A percentile compares a stretch with the other conserved stretches of the same genome.
These are phyloP conservation scores for Monosporascus ibericus DNA, from an alignment of 2,329 filamentous ascomycete genomes.

Conservation along the genomic window DNA sequence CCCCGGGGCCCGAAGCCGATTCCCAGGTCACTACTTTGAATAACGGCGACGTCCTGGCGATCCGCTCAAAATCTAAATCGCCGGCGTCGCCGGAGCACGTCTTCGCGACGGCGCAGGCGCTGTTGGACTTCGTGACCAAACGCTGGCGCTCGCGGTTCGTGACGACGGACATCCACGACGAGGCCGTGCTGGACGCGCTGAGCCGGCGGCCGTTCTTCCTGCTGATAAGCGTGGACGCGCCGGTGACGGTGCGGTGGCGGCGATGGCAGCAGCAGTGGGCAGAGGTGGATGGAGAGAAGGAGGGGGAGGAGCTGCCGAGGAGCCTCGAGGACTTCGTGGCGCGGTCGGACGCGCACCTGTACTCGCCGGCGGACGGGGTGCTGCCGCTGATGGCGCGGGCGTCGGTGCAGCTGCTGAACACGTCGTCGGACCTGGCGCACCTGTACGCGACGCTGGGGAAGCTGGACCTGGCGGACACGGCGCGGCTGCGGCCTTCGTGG, in stretches of 20 bases:
- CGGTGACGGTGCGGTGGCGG: conserved; percentile 75
- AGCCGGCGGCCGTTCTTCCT: conserved; percentile 85
- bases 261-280: conserved; percentile 51
- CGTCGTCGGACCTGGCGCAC: conserved; percentile 62
- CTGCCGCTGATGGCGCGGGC: conserved; percentile 75
- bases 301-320: conserved; percentile 12
- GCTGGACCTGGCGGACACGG: conserved; percentile 70
- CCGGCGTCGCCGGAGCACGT: conserved; percentile 1
- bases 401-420: conserved; percentile 81
- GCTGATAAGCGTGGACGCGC: conserved; percentile 85
- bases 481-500: conserved; percentile 83
- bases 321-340: conserved; percentile 51
- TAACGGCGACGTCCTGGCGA: not conserved
- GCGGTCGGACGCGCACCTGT: conserved; percentile 68
- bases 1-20: not conserved
- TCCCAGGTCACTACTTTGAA: not conserved
- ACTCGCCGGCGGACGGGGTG: conserved; percentile 57
- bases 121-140: conserved; percentile 81
- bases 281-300: not conserved
- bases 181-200: conserved; percentile 67
- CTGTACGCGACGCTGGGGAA: conserved; percentile 67
- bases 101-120: conserved; percentile 58
- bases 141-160: conserved; percentile 82
- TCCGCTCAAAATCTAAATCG: not conserved
- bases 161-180: conserved; percentile 73